Evolutionary conservation across 2,329 filamentous ascomycete genomes (phyloP).

Genomic region (Hymenoscyphus albidus): DNA sequence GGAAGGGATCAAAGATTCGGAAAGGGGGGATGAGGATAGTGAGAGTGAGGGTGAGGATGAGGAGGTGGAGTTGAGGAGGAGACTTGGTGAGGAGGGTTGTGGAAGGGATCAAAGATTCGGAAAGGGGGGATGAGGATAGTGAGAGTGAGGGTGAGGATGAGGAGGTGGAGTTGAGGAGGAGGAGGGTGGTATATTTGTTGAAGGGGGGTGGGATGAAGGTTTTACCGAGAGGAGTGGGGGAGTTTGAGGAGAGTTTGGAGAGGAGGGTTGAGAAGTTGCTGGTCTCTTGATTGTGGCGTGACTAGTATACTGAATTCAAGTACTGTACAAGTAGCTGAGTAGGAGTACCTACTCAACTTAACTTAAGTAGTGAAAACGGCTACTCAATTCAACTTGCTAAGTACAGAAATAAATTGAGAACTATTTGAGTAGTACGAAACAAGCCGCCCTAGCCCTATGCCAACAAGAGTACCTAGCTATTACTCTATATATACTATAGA

Average conservation of each 20-base stretch:
- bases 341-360: too few species aligned
- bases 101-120: slow-evolving; percentile 52
- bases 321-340: too few species aligned
- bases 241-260: slow-evolving; percentile 62
- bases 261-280: slow-evolving; percentile 51
- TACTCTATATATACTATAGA: too few species aligned
- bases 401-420: too few species aligned
- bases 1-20: slow-evolving; percentile 52
- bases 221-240: slow-evolving; percentile 57
- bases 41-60: slow-evolving; percentile 45
- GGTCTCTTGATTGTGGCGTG: slow-evolving; percentile 8
- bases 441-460: too few species aligned
- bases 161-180: slow-evolving; percentile 44
- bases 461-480: too few species aligned
- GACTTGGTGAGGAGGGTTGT: slow-evolving; percentile 71
- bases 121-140: slow-evolving; percentile 40
- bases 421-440: too few species aligned
- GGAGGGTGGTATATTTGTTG: slow-evolving; percentile 57
- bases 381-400: too few species aligned
- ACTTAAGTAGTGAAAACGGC: too few species aligned
- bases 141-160: slow-evolving; percentile 45
- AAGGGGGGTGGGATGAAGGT: slow-evolving; percentile 52
- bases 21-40: slow-evolving; percentile 40
- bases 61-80: slow-evolving; percentile 44
- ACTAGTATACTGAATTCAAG: too few species aligned